Evolutionary conservation across 148 eudicot genomes (phyloP), one percentile per base, ranked within the genome.

Genomic region (Camellia sinensis): DNA sequence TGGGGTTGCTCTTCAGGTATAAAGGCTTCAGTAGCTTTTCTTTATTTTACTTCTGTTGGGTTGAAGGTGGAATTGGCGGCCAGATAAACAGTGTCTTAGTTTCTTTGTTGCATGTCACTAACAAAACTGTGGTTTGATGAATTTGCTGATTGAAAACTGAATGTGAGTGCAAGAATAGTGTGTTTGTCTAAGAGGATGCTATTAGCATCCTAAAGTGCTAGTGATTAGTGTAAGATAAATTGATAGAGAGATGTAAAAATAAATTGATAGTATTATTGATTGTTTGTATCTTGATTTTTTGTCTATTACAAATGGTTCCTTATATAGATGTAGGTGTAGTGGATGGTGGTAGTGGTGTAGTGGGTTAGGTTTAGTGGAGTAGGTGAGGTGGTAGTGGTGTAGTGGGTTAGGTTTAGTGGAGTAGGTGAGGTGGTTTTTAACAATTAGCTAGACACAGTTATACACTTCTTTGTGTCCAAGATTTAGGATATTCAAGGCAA

Each of bases 1-100:
- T 82, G 95, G 85, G n/a, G 93, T 91, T 82, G 86, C 90, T 67
- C 22, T 91, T 79, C 94, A 91, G 92, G 94, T 89, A 88, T 18
- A 9, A 14, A 68, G 0, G 45, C 73, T 6, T 21, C 21, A n/a
- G 67, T 43, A 56, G 40, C 76, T 69, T 29, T 12, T 13, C 62
- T 66, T 41, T 77, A 12, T 65, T 69, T 75, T 37, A 10, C 67
- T 13, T 22, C 18, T 67, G 64, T 70, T 64, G 41, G 44, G 9
- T 68, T 53, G 53, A 63, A 9, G 41, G 48, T 74, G 48, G 65
- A 74, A 74, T 74, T 74, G 46, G 64, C 46, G 7, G 73, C 29
- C 15, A 62, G 63, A 62, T 17, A 60, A 81, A 37, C 50, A 78
- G 40, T 53, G 6, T 18, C 29, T 66, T 54, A 44, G n/a, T 74